A percentile compares a stretch with the other conserved stretches of the same genome.
Evolutionary conservation across 1,284 basidiomycete species (phyloP).

Genomic region (Cystobasidiaceae sp.): DNA sequence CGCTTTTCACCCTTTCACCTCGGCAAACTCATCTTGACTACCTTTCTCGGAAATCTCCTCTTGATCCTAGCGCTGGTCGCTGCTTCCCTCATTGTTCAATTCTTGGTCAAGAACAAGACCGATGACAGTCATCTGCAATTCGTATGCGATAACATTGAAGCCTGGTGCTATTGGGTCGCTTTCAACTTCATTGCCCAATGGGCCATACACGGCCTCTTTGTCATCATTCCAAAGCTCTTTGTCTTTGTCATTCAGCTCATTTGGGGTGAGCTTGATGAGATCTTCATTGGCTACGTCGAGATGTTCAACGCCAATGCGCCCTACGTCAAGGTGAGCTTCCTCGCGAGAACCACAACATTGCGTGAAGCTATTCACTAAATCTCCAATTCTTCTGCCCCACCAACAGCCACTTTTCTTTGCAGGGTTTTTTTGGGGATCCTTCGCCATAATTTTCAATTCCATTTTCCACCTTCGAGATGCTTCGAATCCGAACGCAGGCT

Average conservation of each 20-base stretch:
- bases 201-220: constrained; percentile 23
- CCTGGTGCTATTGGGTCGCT: constrained; percentile 30
- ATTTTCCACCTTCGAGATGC: constrained; percentile 33
- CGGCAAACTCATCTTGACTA: constrained; percentile 10
- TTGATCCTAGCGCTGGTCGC: constrained; percentile 15
- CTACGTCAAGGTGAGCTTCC: constrained; percentile 16
- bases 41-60: constrained; percentile 21
- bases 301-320: constrained; percentile 22
- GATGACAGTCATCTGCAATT: constrained; percentile 13
- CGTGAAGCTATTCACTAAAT: neutral
- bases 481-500: neutral
- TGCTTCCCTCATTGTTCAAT: constrained; percentile 19
- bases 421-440: constrained; percentile 33
- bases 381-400: neutral
- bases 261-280: constrained; percentile 25
- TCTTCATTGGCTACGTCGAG: constrained; percentile 26
- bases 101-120: constrained; percentile 13
- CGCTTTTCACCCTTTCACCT: constrained; percentile 20
- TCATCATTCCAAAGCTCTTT: constrained; percentile 15
- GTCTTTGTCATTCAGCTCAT: constrained; percentile 17
- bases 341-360: too few relatives aligned
- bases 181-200: constrained; percentile 30
- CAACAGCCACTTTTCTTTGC: constrained; percentile 27
- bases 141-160: constrained; percentile 29
- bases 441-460: constrained; percentile 41